Evolutionary conservation across 2,329 filamentous ascomycete species (phyloP), one percentile per base, ranked within the genome.

Genomic region (Ceratocystis diversiconidia): DNA sequence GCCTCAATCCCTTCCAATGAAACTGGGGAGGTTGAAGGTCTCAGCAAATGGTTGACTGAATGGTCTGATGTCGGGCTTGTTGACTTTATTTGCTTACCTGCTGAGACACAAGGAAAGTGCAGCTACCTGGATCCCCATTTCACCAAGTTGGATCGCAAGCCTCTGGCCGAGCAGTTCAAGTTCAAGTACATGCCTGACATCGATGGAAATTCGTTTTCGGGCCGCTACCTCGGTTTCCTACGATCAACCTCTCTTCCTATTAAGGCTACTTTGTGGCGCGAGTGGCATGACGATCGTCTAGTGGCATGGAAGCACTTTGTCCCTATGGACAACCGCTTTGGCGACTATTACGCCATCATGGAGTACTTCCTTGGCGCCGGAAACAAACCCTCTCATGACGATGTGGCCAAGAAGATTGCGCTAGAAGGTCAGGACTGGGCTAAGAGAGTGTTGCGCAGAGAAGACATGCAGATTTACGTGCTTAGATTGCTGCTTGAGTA

Each of bases 51-150:
- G 82, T 74, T 84, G 2, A 70, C 73, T 1, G 69, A 73, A 19
- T 81, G 79, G 77, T 73, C 81, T 2, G 74, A 84, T 68, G 76
- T 81, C 2, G 76, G 76, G n/a, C 82, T 85, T 66, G 78, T 79
- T 28, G 79, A 84, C 69, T 76, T 84, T 19, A 79, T 79, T 74
- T 85, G 82, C 71, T 68, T 74, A 5, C 75, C 77, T 10, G 70
- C 79, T 62, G 73, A 74, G 52, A 74, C 85, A 69, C 72, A 75
- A 2, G 61, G 61, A 25, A 36, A 96, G 72, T 99, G 94, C 75
- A 82, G 86, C 59, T 91, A 91, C 0, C 92, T 97, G 73, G 79
- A 79, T 55, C 85, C 91, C 70, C 96, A 89, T 75, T 97, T 97
- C 76, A 78, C 85, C 25, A 77, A 83, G 25, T 81, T 84, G 2